phyloP scores from a whole-genome alignment of 2,329 filamentous ascomycete genomes.

The Delphinella strobiligena region DNA sequence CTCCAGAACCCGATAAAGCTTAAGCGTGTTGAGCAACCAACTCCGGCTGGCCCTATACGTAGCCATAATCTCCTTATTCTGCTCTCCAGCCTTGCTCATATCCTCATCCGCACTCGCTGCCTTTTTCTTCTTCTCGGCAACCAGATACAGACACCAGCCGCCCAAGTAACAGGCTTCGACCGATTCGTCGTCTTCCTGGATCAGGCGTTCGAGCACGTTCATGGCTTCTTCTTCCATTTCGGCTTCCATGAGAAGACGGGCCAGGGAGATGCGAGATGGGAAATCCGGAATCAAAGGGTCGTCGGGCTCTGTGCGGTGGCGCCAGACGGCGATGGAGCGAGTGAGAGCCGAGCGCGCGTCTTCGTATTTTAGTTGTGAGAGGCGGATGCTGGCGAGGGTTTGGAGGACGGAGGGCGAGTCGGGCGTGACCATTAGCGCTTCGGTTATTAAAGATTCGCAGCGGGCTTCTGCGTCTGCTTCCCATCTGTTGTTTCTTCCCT shows the following conservation, averaged over 20 bases:
- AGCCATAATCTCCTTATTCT: constrained; percentile 18
- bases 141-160: constrained; percentile 79
- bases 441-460: constrained; percentile 80
- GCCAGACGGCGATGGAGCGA: constrained; percentile 75
- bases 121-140: constrained; percentile 54
- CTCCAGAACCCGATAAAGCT: constrained; percentile 64
- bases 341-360: constrained; percentile 71
- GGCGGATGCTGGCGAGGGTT: constrained; percentile 83
- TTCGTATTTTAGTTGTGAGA: constrained; percentile 68
- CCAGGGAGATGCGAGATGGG: constrained; percentile 69
- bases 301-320: constrained; percentile 59
- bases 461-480: constrained; percentile 79
- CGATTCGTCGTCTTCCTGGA: constrained; percentile 82
- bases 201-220: constrained; percentile 69
- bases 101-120: constrained; percentile 16
- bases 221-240: constrained; percentile 76
- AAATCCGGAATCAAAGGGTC: constrained; percentile 73
- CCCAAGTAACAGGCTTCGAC: constrained; percentile 96
- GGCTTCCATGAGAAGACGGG: constrained; percentile 79
- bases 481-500: constrained; percentile 34
- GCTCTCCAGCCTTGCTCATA: constrained; percentile 10
- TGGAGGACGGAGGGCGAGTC: constrained; percentile 82
- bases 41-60: constrained; percentile 64
- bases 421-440: constrained; percentile 77
- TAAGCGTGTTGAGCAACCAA: constrained; percentile 72